Base-by-base conservation (phyloP, 202 grass and related monocot species). In the Zoysia matrella region DNA sequence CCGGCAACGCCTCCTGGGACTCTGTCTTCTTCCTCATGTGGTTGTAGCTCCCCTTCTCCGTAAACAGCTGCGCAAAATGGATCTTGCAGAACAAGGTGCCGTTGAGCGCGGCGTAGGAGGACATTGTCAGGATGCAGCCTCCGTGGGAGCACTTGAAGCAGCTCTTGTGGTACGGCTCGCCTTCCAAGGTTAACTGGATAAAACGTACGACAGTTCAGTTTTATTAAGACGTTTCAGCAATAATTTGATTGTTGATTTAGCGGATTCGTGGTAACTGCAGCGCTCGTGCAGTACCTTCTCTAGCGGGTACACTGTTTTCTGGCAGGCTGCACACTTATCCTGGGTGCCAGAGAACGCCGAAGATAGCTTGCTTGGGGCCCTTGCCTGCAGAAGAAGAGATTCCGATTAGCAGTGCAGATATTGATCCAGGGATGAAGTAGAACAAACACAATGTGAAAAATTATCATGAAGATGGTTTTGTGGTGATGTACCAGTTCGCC, bases 41-140 rank as follows among this genome's bases (percentile, higher is more conserved):
- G 76, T 48, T 94, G 82, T 97, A 97, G 90, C 95, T 97, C 66
- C 95, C 95, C 77, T 94, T 97, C 92, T 97, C 95, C 90, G 89
- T 94, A 86, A 97, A 97, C 46, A 97, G 79, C 82, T 97, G 95
- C 14, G 10, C 64, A 54, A 97, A 97, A 80, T 97, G 95, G 76
- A 94, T 94, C 90, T 91, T 97, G 90, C 95, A 97, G 90, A 91
- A 97, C 73, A 97, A 87, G 70, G 89, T 91, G 60, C 95, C 95
- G 44, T 97, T 89, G 60, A 36, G 30, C 30, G 30, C 30, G 30
- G 30, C 30, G 30, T 36, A 36, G 30, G 30, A 36, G 1, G 30
- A 93, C 15, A 90, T 86, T 58, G 88, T 97, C 42, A 97, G 84
- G 72, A 87, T 90, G 95, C 95, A 97, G 9, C 95, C 94, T 8